Evolutionary conservation across 257 asterid genomes (phyloP), one percentile per base, ranked within the genome.

Genomic region (Primulina huaijiensis): DNA sequence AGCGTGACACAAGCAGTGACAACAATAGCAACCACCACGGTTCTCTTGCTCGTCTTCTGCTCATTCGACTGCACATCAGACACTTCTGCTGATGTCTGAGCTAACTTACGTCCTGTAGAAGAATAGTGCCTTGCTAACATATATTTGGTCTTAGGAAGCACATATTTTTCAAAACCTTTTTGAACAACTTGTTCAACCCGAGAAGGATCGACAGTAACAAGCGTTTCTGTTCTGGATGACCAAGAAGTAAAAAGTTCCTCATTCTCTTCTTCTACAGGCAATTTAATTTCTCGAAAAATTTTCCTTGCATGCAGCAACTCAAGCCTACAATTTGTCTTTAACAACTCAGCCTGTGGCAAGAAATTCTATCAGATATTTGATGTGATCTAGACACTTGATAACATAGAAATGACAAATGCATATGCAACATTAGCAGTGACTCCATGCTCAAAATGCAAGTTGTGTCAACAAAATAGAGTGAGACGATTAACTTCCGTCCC

Each of bases 1-100:
- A 86, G 65, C 2, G 90, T 85, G 77, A 83, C 86, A 2, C 65
- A 78, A 30, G 96, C 93, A 61, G 99, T 78, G 57, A 82, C 95
- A 73, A 70, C 77, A 29, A 89, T 90, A 62, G 90, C 92, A 71
- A 85, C 75, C 11, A 86, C 75, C 68, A 88, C 77, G 2, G 88
- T 83, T 70, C 74, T 77, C 17, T 76, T 75, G 78, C 69, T 78
- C 37, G 72, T 70, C 53, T 77, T 69, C 40, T 67, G 62, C 68
- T 79, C 72, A 68, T 78, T 66, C 17, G 90, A 73, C 12, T 50
- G 74, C 55, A 37, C 78, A 65, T 67, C 71, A 56, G 81, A 62
- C 76, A 86, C 91, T 69, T 77, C 86, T 64, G 78, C 85, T 58
- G 70, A 31, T 20, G 69, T 71, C 76, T 88, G 79, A 67, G 83